Conservation (phyloP, 2,329 filamentous ascomycete species). For the Trichoderma lentiforme region DNA sequence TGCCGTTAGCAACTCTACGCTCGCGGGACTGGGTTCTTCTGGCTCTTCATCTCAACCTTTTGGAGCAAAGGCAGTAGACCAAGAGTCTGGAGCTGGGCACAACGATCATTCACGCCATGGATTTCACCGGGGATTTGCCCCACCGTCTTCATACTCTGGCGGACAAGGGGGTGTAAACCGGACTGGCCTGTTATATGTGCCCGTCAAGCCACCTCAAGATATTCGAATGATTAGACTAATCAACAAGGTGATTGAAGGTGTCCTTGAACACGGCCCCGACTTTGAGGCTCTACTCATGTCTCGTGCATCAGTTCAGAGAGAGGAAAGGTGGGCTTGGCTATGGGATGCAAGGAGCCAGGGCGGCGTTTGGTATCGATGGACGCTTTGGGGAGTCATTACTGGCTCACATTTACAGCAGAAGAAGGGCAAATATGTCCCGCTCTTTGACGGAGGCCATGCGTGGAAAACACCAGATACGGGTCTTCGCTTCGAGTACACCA, state of each 20-base stretch:
- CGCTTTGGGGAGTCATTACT: slow-evolving; percentile 82
- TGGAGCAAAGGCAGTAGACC: slow-evolving; percentile 66
- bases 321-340: slow-evolving; percentile 91
- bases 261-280: slow-evolving; percentile 76
- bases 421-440: slow-evolving; percentile 53
- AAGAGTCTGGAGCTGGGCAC: slow-evolving; percentile 30
- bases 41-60: slow-evolving; percentile 63
- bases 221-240: slow-evolving; percentile 78
- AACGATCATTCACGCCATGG: slow-evolving; percentile 43
- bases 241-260: slow-evolving; percentile 78
- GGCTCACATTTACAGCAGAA: slow-evolving; percentile 49
- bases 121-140: slow-evolving; percentile 64
- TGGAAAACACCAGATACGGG: slow-evolving; percentile 74
- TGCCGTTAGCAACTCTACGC: slow-evolving; percentile 49
- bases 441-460: slow-evolving; percentile 73
- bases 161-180: slow-evolving; percentile 42
- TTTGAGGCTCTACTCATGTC: slow-evolving; percentile 94
- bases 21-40: slow-evolving; percentile 33
- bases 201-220: slow-evolving; percentile 72
- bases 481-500: slow-evolving; percentile 78
- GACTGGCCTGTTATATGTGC: slow-evolving; percentile 58
- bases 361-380: slow-evolving; percentile 90
- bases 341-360: slow-evolving; percentile 79
- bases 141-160: slow-evolving; percentile 65
- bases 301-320: slow-evolving; percentile 73